phyloP scores from a whole-genome alignment of 257 asterid species.

The Solanum chilense region DNA sequence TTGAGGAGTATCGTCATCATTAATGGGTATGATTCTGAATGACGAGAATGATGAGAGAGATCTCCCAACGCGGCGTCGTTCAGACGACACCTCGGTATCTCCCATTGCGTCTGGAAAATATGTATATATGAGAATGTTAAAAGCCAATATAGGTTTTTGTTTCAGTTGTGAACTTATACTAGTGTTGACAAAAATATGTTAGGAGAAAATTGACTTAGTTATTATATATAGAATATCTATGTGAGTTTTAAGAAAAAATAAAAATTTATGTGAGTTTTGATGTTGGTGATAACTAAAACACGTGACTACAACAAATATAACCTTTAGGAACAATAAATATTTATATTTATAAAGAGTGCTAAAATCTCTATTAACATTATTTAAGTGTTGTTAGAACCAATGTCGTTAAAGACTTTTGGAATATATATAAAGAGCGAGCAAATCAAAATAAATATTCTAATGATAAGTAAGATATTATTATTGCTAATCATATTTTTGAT shows the following conservation, averaged over 20 bases:
- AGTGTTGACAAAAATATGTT: no score
- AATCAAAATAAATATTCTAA: no score
- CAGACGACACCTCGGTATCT: neutral
- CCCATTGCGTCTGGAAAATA: neutral
- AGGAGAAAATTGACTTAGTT: neutral
- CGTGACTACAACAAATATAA: fast-evolving
- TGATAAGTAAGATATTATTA: no score
- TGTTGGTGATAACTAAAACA: neutral
- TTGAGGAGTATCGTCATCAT: neutral
- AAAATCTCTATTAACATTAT: fast-evolving
- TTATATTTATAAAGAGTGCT: no score
- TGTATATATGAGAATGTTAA: neutral
- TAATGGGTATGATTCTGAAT: neutral
- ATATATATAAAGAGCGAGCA: no score
- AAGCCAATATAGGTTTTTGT: neutral
- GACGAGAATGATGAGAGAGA: neutral
- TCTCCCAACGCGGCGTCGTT: neutral
- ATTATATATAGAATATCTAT: no score
- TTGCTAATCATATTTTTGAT: no score
- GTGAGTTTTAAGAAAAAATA: neutral
- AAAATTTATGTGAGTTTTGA: neutral
- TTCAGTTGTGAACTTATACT: neutral
- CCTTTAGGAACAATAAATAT: fast-evolving
- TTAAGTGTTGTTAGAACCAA: no score
- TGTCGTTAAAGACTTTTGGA: fast-evolving